Conservation (phyloP, 257 asterid species). For the Solanum lycopersicoides region DNA sequence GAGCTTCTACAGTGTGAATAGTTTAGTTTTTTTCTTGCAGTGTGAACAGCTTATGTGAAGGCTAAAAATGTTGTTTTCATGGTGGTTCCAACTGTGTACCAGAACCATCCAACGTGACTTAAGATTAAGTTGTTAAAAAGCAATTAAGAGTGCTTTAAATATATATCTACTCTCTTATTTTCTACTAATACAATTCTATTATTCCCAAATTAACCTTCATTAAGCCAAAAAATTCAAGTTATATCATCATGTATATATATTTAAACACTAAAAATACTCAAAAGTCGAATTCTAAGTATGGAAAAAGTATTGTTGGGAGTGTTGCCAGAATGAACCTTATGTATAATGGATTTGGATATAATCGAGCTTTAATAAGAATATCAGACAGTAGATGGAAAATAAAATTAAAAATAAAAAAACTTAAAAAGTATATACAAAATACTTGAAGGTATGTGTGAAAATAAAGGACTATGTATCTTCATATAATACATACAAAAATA, state of each 20-base stretch:
- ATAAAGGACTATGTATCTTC: background rate
- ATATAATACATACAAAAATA: background rate
- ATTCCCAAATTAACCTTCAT: background rate
- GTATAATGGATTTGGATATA: background rate
- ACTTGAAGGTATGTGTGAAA: background rate
- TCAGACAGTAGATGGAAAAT: background rate
- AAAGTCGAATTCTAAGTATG: background rate
- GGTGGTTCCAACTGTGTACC: conserved; percentile 1
- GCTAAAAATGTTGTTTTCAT: background rate
- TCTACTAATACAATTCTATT: background rate
- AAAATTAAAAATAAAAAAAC: too few relatives aligned
- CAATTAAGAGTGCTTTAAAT: background rate
- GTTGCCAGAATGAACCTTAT: background rate
- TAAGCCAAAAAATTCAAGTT: background rate
- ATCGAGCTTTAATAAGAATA: background rate
- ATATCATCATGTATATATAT: background rate
- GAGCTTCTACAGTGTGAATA: background rate
- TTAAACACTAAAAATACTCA: background rate
- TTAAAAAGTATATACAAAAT: background rate
- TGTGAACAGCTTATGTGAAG: background rate
- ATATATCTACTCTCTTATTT: background rate
- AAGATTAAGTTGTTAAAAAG: background rate
- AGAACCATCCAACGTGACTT: background rate
- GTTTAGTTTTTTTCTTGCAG: background rate
- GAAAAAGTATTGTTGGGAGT: background rate